Percentiles rank a stretch among this genome's conserved stretches.
phyloP scores from a whole-genome alignment of 148 eudicot species.

The Rhododendron simsii region DNA sequence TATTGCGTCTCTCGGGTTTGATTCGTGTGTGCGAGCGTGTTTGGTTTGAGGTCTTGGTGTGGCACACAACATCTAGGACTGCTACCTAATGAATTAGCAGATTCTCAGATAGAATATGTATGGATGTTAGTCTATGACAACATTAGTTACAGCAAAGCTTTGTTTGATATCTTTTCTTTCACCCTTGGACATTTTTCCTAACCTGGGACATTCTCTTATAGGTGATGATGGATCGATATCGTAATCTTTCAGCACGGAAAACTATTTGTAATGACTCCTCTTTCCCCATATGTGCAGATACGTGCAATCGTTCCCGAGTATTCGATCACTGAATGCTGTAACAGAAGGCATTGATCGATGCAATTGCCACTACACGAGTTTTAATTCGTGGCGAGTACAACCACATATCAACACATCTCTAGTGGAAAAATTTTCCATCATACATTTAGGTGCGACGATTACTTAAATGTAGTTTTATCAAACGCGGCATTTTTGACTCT shows the following conservation, averaged over 20 bases:
- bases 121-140: no score
- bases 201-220: background rate
- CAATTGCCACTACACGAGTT: slow-evolving; percentile 81
- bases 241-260: background rate
- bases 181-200: background rate
- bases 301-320: slow-evolving; percentile 86
- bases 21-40: no score
- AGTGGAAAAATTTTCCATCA: slow-evolving; percentile 50
- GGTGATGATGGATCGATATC: background rate
- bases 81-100: no score
- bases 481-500: background rate
- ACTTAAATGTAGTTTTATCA: background rate
- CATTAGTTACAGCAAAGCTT: no score
- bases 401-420: slow-evolving; percentile 51
- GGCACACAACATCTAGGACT: no score
- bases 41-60: no score
- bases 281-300: slow-evolving; percentile 35
- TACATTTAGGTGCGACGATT: slow-evolving; percentile 57
- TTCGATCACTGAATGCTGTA: slow-evolving; percentile 50
- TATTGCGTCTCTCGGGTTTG: no score
- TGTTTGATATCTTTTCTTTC: no score
- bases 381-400: slow-evolving; percentile 55
- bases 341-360: slow-evolving; percentile 80
- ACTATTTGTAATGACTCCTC: background rate
- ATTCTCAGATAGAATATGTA: no score